Evolutionary conservation across 768 basidiomycete genomes (phyloP).

Genomic region (Suillus luteus): DNA sequence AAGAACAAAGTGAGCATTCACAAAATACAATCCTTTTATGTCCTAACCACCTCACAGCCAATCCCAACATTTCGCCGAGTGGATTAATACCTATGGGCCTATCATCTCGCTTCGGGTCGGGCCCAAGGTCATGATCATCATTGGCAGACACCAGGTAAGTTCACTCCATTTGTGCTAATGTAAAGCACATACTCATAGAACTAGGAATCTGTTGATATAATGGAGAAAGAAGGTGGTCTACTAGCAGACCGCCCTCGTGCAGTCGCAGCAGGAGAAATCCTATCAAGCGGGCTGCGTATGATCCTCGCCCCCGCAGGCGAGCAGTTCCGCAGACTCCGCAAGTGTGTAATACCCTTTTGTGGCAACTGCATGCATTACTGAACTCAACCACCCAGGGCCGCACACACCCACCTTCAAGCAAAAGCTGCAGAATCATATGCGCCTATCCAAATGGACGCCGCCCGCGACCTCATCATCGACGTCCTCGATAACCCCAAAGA

Average conservation of each 20-base stretch:
- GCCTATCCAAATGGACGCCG: slow-evolving; percentile 45
- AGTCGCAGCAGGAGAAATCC: slow-evolving; percentile 60
- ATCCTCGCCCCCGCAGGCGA: slow-evolving; percentile 59
- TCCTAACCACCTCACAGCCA: slow-evolving; percentile 18
- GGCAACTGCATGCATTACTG: neutral
- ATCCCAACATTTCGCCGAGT: slow-evolving; percentile 52
- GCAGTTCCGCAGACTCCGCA: slow-evolving; percentile 60
- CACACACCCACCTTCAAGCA: slow-evolving; percentile 60
- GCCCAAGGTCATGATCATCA: slow-evolving; percentile 32
- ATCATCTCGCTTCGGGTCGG: slow-evolving; percentile 60
- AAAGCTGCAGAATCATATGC: slow-evolving; percentile 51
- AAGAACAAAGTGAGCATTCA: slow-evolving; percentile 27
- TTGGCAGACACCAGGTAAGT: slow-evolving; percentile 40
- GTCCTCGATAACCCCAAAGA: slow-evolving; percentile 34
- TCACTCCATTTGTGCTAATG: neutral
- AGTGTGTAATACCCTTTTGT: slow-evolving; percentile 33
- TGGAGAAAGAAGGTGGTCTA: slow-evolving; percentile 64
- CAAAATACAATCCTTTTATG: too few relatives aligned
- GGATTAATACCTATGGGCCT: slow-evolving; percentile 62
- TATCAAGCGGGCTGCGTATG: slow-evolving; percentile 60
- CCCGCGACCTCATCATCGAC: slow-evolving; percentile 34
- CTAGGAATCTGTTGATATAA: slow-evolving; percentile 62
- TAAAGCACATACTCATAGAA: neutral
- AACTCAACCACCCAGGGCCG: slow-evolving; percentile 39
- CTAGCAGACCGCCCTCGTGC: slow-evolving; percentile 56